Evolutionary conservation across 2,329 filamentous ascomycete species (phyloP), one percentile per base, ranked within the genome.

Genomic region (Huntiella decipiens): DNA sequence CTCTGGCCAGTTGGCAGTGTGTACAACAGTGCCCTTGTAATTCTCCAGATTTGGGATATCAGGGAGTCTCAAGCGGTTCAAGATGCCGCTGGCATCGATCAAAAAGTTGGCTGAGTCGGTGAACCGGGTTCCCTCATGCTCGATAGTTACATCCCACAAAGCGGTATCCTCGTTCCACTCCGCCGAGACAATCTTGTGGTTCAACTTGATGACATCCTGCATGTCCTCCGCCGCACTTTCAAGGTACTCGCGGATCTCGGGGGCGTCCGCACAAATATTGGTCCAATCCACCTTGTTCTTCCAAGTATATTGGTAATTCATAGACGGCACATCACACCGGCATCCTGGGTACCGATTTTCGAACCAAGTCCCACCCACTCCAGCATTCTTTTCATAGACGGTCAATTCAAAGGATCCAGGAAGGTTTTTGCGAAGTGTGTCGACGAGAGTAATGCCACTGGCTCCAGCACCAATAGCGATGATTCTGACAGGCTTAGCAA

Each of bases 241-340:
- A 19, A 77, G 62, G 50, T 78, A 78, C 2, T 60, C 57, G 36
- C 66, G 62, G 37, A 79, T 77, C 54, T 79, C 74, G 1, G 60
- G 59, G 1, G 68, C 68, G 0, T 64, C 59, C 0, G 70, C 63
- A 53, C 71, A 77, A 54, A 77, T 73, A 46, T 67, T 66, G 13
- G 66, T 64, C 74, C 75, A 79, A 35, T 66, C 63, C 5, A 66
- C 66, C 54, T 77, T 78, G 2, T 68, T 70, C 46, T 68, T 64
- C 67, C 70, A 77, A 2, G 71, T 70, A 54, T 74, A 77, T 54
- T 74, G 73, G 54, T 78, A 78, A 56, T 71, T 74, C 58, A 77
- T 73, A 53, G 65, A 68, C 7, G 70, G 70, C 28, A 74, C 63
- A 54, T 74, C 72, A 54, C 70, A 74, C 45, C 61, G 61, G 52